Evolutionary conservation across 2,329 filamentous ascomycete genomes (phyloP), one percentile per base, ranked within the genome.

Genomic region (Phaeoacremonium minimum): DNA sequence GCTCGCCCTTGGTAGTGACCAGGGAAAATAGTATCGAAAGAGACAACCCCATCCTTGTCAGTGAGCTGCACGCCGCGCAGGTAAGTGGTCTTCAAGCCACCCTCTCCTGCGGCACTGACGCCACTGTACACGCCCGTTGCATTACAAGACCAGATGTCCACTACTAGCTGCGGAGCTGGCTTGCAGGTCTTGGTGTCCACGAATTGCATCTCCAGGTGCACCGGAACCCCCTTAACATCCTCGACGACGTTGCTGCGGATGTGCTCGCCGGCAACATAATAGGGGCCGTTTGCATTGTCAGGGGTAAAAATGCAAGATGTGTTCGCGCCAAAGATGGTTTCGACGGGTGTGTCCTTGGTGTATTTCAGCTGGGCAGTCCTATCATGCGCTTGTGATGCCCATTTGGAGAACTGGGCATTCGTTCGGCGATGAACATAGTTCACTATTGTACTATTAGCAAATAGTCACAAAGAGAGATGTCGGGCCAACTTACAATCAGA

Each of bases 61-160:
- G 66, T 66, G 11, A 56, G 50, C 47, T 70, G 64, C 30, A 73
- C 61, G 19, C 71, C 71, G 4, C 71, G 66, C 5, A 73, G 57
- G 51, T 60, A 73, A 12, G 66, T 71, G 2, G 58, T 58, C n/a
- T 57, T 55, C 33, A 64, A 44, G 2, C 60, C 62, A 36, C 48
- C 48, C 50, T 61, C 36, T 41, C 51, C 46, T 3, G 40, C 38
- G 12, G 45, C 46, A 32, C 38, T 47, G 32, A 60, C 53, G 18
- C 57, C 53, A 33, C 59, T 64, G 55, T 71, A 71, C 14, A 57
- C 54, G 29, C 67, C 67, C 1, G 62, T 69, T 28, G 64, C 59
- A 43, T 70, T 70, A 51, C 64, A 66, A 28, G 64, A 56, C 67
- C 66, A 71, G 30, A 67, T 62, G 43, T 70, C 66, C 28, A 68